Conservation (phyloP, 306 rosid genomes). For the Sophora flavescens region DNA sequence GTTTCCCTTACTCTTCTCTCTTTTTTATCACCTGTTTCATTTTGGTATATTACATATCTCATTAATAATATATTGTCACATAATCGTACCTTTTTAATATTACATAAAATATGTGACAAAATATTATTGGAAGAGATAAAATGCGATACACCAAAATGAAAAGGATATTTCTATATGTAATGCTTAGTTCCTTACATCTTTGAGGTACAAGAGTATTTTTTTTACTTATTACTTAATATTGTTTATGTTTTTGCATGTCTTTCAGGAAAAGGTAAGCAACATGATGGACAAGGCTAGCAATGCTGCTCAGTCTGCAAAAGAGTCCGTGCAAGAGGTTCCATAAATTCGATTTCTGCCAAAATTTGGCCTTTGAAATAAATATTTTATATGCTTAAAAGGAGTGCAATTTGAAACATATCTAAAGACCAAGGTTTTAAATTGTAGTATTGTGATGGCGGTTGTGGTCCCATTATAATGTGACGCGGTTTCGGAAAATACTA, state of each 20-base stretch:
- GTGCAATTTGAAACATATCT: not conserved
- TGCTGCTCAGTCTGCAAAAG: conserved; percentile 58
- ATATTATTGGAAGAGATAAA: no score
- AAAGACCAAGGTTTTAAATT: no score
- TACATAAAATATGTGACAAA: no score
- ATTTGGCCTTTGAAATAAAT: not conserved
- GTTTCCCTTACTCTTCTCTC: conserved; percentile 25
- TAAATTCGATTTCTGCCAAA: not conserved
- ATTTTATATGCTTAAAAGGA: not conserved
- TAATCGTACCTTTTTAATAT: no score
- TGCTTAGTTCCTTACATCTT: not conserved
- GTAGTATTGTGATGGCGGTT: no score
- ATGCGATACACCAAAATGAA: no score
- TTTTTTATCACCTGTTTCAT: not conserved
- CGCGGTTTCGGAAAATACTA: no score
- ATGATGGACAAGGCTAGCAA: conserved; percentile 58
- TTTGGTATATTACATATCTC: no score
- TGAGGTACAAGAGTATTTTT: not conserved
- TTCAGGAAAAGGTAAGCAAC: conserved; percentile 61
- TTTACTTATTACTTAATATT: not conserved
- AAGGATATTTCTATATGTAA: not conserved
- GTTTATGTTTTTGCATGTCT: not conserved
- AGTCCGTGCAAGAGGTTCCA: conserved; percentile 54
- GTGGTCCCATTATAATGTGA: no score
- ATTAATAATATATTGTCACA: no score